Percentiles rank a stretch among this genome's conserved stretches.
phyloP scores from a whole-genome alignment of 495 filamentous ascomycete genomes.

The Lasiosphaeria hispida region DNA sequence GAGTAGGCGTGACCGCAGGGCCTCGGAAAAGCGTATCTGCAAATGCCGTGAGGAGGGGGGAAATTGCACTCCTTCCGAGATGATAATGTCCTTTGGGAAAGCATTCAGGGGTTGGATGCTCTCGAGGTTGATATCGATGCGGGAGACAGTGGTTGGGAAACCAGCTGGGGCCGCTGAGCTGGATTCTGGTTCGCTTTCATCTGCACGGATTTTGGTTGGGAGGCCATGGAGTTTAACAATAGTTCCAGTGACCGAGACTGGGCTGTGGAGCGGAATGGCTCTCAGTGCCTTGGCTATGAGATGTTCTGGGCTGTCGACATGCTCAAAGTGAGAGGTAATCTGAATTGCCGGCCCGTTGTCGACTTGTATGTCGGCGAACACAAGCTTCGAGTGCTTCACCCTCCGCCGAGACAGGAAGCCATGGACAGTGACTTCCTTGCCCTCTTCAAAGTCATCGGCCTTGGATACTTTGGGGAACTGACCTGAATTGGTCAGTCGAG shows the following conservation, averaged over 20 bases:
- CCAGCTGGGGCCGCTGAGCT: neutral
- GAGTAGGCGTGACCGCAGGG: conserved; percentile 60
- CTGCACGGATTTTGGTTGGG: too few relatives aligned
- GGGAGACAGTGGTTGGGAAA: conserved; percentile 17
- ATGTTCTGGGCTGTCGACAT: conserved; percentile 22
- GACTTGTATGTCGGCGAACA: conserved; percentile 62
- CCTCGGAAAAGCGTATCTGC: conserved; percentile 69
- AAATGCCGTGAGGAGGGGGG: conserved; percentile 74
- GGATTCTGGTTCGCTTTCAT: neutral
- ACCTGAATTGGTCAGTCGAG: conserved; percentile 36
- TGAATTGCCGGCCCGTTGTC: conserved; percentile 31
- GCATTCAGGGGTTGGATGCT: conserved; percentile 67
- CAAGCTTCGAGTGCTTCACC: conserved; percentile 62
- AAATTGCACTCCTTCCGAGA: conserved; percentile 68
- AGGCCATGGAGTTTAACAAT: conserved; percentile 19
- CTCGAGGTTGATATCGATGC: conserved; percentile 43
- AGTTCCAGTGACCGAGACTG: conserved; percentile 38
- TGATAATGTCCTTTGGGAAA: conserved; percentile 73
- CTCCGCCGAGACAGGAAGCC: conserved; percentile 68
- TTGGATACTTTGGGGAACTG: conserved; percentile 50
- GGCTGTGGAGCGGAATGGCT: conserved; percentile 35
- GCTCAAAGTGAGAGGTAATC: conserved; percentile 32
- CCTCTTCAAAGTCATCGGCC: conserved; percentile 33
- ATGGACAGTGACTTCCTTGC: conserved; percentile 58
- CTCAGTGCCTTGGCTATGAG: conserved; percentile 29